phyloP scores from a whole-genome alignment of 2,329 filamentous ascomycete species.

The Thelonectria rubi region DNA sequence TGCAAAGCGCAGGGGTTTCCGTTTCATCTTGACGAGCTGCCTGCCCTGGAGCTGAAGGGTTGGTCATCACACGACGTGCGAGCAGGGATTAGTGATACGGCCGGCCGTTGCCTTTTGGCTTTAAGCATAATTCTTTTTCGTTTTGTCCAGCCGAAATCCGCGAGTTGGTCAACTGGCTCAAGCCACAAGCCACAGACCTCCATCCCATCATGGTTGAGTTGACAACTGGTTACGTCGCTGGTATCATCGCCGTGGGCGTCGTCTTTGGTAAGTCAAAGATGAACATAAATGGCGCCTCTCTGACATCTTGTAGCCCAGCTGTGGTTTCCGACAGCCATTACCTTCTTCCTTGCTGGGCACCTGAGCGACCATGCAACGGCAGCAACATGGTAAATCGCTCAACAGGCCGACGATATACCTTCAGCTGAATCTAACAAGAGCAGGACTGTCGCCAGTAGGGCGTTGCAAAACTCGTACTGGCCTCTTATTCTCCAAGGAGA shows the following conservation, averaged over 20 bases:
- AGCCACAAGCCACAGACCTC: neutral
- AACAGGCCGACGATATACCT: neutral
- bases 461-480: conserved; percentile 54
- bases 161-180: neutral
- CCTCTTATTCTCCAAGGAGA: conserved; percentile 52
- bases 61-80: no score
- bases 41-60: no score
- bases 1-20: no score
- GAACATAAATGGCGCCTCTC: neutral
- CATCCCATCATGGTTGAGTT: conserved; percentile 29
- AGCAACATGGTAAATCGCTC: conserved; percentile 47
- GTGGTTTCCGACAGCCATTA: conserved; percentile 47
- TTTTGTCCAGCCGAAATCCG: no score
- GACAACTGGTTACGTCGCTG: conserved; percentile 38
- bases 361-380: conserved; percentile 49
- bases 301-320: conserved; percentile 45
- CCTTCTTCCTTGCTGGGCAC: conserved; percentile 48
- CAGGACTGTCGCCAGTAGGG: conserved; percentile 33
- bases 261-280: conserved; percentile 30
- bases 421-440: neutral
- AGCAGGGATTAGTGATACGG: no score
- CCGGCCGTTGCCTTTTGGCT: neutral
- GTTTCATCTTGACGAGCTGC: no score
- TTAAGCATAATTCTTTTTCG: no score
- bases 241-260: conserved; percentile 38